Base-by-base conservation (phyloP, 176 grass and related monocot genomes). In the Juncus inflexus region DNA sequence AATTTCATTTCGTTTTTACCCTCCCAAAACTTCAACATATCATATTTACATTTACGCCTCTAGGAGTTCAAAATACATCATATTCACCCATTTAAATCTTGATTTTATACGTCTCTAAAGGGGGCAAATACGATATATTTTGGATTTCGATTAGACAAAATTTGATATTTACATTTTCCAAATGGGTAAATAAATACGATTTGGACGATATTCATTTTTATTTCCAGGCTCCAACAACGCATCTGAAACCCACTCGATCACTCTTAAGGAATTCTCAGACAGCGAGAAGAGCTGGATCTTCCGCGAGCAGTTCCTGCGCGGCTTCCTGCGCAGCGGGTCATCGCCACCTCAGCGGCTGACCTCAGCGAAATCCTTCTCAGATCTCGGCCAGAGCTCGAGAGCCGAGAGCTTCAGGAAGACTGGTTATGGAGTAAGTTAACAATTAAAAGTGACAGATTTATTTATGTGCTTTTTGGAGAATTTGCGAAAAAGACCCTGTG, bases 301-400 rank as follows among this genome's bases (percentile, higher is more conserved):
- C 67, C 80, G 71, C 15, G 77, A 83, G 38, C 62, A 82, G 52
- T 83, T 66, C 61, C 6, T 75, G 7, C 62, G 49, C 66, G 42
- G 67, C 59, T 79, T 77, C 42, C 52, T 61, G 76, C 62, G 63
- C 58, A 70, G 55, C 15, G 55, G 15, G 12, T 71, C 19, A 42
- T 35, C 19, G 19, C 43, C 43, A 9, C 4, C 4, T 47, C 60
- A 74, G 50, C 14, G 52, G 35, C 19, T 64, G n/a, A 75, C 80
- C 40, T 65, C 74, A 35, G 39, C 13, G 42, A 85, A 70, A 42
- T 35, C 65, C 67, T 79, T 76, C 52, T 58, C 39, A 0, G 58
- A 70, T 77, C 72, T 78, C 57, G 15, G 42, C 80, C 60, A 72
- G 69, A 80, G 76, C 85, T 85, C 73, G 72, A 80, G 71, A 47